Evolutionary conservation across 2,329 filamentous ascomycete genomes (phyloP).

Genomic region (Aspergillus nomiae): DNA sequence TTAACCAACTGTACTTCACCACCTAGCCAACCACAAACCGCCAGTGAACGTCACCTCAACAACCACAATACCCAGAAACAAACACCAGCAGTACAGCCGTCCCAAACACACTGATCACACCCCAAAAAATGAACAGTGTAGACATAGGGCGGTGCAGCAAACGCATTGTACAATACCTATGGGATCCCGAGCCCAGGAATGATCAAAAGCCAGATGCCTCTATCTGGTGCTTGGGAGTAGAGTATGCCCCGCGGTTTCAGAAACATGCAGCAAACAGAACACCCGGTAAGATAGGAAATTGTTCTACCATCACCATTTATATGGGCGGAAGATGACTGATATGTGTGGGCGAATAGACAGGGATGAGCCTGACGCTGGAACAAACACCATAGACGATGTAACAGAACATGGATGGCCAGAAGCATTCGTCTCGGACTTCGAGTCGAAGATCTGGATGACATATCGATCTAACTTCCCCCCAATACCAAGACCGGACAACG

Average conservation of each 20-base stretch:
- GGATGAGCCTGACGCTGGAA: background rate
- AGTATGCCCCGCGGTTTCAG: constrained; percentile 49
- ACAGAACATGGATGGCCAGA: constrained; percentile 70
- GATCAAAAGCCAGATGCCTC: constrained; percentile 66
- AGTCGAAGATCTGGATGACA: constrained; percentile 93
- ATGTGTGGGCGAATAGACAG: background rate
- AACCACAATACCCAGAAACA: background rate
- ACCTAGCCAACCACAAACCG: background rate
- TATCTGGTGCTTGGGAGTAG: constrained; percentile 79
- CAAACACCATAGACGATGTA: constrained; percentile 6
- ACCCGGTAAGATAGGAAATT: constrained; percentile 9
- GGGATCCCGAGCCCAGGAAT: constrained; percentile 86
- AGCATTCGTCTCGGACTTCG: constrained; percentile 87
- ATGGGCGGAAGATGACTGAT: background rate
- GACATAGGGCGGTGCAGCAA: constrained; percentile 78
- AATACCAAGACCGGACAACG: constrained; percentile 77
- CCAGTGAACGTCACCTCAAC: background rate
- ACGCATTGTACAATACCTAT: constrained; percentile 86
- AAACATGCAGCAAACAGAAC: background rate
- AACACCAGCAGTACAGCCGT: background rate
- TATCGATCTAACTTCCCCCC: constrained; percentile 84
- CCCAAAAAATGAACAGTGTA: constrained; percentile 60
- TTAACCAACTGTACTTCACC: too few relatives aligned
- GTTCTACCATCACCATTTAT: background rate
- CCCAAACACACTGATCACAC: background rate